Base-by-base conservation (phyloP, 257 asterid genomes). In the Apocynum venetum region DNA sequence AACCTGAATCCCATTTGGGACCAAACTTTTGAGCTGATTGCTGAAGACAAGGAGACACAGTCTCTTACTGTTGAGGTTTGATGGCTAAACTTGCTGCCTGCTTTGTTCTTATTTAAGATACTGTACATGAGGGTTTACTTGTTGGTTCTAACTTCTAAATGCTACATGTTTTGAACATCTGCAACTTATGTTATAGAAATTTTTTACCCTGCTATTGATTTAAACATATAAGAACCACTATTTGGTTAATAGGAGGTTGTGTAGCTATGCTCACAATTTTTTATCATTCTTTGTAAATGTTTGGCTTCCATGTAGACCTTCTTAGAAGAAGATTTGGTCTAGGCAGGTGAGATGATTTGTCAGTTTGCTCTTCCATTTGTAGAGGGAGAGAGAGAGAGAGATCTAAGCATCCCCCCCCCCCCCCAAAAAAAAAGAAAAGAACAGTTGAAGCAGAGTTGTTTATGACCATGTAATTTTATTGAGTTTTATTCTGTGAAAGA, bases 11-110 rank as follows among this genome's bases (percentile, higher is more conserved):
- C 98, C 71, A 89, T 89, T 66, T 96, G 98, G 98, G 80, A 96
- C 83, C 87, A 93, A 72, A 85, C 86, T 2, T 96, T 91, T 80
- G 93, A 88, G 78, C 75, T 96, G 78, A 91, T 96, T 71, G 97
- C 89, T 64, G 99, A 96, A 88, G 99, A 96, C 88, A 93, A 96
- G 90, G 99, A 96, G 89, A 96, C 99, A 15, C 99, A 93, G 68
- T 81, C 90, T 64, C 89, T 96, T 81, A 74, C 84, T 75, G 13
- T 96, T 48, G 99, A 96, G 99, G 99, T 96, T 75, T 68, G 74
- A 77, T 83, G 69, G 77, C 78, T 76, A 75, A 77, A 40, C 75
- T 73, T 38, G 14, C 53, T 60, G 60, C 71, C 51, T 73, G 48
- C 12, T 63, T 15, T 41, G 36, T 40, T 65, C 49, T 66, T 40